These are phyloP conservation scores for Coniella lustricola DNA, from an alignment of 2,329 filamentous ascomycete species.

Conservation along the genomic window DNA sequence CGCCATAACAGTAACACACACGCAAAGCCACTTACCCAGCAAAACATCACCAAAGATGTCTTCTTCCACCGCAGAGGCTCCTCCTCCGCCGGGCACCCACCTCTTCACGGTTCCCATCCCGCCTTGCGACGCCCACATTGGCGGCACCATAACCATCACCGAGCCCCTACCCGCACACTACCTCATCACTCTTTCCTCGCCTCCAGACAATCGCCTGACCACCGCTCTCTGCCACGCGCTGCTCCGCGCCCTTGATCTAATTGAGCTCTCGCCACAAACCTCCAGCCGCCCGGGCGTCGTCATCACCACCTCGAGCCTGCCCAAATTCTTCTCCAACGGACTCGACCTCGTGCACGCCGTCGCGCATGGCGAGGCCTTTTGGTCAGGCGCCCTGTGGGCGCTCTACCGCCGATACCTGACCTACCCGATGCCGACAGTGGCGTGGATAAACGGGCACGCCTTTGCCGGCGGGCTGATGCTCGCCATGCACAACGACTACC, in stretches of 20 bases:
- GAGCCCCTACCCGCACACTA: conserved; percentile 57
- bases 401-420: conserved; percentile 60
- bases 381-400: conserved; percentile 51
- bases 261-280: conserved; percentile 53
- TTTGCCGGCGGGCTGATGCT: conserved; percentile 80
- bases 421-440: conserved; percentile 76
- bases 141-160: conserved; percentile 57
- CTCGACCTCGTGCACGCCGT: conserved; percentile 67
- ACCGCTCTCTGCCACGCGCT: conserved; percentile 61
- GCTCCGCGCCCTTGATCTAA: conserved; percentile 64
- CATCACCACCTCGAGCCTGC: conserved; percentile 66
- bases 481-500: conserved; percentile 77
- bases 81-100: conserved; percentile 18
- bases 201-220: conserved; percentile 70
- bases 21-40: too few species aligned
- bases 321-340: conserved; percentile 79
- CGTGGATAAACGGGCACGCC: conserved; percentile 72
- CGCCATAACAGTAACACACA: too few species aligned
- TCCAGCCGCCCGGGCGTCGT: conserved; percentile 57
- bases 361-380: conserved; percentile 50
- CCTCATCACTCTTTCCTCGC: conserved; percentile 62
- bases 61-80: conserved; percentile 19
- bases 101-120: conserved; percentile 56
- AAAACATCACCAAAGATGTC: too few species aligned
- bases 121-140: conserved; percentile 35